phyloP scores from a whole-genome alignment of 148 eudicot genomes.

The Linanthus parryae region DNA sequence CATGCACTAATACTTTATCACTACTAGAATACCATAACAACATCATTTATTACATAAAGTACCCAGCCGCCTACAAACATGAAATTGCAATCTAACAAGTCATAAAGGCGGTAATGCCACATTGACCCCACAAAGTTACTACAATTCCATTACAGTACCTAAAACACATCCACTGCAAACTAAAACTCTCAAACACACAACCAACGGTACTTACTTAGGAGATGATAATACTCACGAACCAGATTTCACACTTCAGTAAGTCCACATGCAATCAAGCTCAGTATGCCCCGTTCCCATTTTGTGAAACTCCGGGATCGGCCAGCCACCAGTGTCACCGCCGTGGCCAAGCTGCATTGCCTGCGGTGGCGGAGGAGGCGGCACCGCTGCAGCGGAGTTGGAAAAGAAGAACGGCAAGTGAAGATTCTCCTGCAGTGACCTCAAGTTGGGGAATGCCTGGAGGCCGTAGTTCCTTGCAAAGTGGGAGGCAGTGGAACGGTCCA shows the following conservation, averaged over 20 bases:
- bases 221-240: not conserved
- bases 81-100: too few relatives aligned
- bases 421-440: constrained; percentile 71
- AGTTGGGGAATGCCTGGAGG: constrained; percentile 46
- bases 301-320: constrained; percentile 18
- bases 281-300: constrained; percentile 24
- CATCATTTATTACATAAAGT: too few relatives aligned
- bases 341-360: constrained; percentile 7
- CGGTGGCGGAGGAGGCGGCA: not conserved
- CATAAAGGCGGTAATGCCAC: too few relatives aligned
- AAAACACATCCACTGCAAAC: too few relatives aligned
- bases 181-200: too few relatives aligned
- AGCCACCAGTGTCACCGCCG: constrained; percentile 10
- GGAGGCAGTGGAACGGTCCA: too few relatives aligned
- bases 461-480: constrained; percentile 6
- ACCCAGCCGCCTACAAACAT: too few relatives aligned
- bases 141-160: too few relatives aligned
- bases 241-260: constrained; percentile 7
- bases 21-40: too few relatives aligned
- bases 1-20: too few relatives aligned
- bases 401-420: constrained; percentile 39
- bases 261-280: constrained; percentile 54
- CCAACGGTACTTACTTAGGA: not conserved
- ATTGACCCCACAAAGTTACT: too few relatives aligned
- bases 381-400: constrained; percentile 8